Conservation (phyloP, 805 yeast genomes). For the Metschnikowia cubensis region DNA sequence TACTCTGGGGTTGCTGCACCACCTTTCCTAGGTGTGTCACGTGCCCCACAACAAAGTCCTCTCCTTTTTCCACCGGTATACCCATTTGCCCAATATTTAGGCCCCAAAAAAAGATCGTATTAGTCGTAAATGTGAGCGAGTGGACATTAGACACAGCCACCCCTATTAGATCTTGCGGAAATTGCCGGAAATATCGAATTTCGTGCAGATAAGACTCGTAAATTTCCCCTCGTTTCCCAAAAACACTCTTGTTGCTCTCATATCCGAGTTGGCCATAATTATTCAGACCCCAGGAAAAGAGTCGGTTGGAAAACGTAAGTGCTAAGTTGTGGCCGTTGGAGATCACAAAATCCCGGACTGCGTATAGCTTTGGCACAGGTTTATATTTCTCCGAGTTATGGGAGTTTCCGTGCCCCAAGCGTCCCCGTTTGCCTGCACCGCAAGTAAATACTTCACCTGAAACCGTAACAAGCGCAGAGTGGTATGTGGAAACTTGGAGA, state of each 20-base stretch:
- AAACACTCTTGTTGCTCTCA: slow-evolving; percentile 15
- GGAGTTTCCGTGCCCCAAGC: slow-evolving; percentile 55
- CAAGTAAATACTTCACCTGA: slow-evolving; percentile 54
- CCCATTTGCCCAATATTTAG: slow-evolving; percentile 63
- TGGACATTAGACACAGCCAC: slow-evolving; percentile 66
- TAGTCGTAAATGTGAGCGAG: slow-evolving; percentile 53
- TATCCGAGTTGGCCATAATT: slow-evolving; percentile 62
- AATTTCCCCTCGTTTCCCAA: slow-evolving; percentile 22
- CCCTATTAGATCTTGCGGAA: slow-evolving; percentile 32
- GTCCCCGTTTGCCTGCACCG: slow-evolving; percentile 68
- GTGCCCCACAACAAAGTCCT: neutral
- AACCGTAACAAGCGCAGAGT: slow-evolving; percentile 55
- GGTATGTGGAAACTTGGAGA: slow-evolving; percentile 48
- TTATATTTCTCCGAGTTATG: slow-evolving; percentile 41
- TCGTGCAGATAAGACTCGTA: slow-evolving; percentile 38
- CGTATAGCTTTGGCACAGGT: slow-evolving; percentile 31
- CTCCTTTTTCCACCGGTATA: neutral
- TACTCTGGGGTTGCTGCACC: slow-evolving; percentile 4
- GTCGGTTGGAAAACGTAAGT: slow-evolving; percentile 46
- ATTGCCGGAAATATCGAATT: slow-evolving; percentile 24
- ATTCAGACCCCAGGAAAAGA: slow-evolving; percentile 80
- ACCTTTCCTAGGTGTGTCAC: neutral
- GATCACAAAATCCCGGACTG: slow-evolving; percentile 36
- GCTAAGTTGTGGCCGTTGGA: slow-evolving; percentile 69
- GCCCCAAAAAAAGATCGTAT: slow-evolving; percentile 67